Percentiles rank a stretch among this genome's conserved stretches.
Conservation (phyloP, 169 alveolate genomes). For the Plasmodium knowlesi region DNA sequence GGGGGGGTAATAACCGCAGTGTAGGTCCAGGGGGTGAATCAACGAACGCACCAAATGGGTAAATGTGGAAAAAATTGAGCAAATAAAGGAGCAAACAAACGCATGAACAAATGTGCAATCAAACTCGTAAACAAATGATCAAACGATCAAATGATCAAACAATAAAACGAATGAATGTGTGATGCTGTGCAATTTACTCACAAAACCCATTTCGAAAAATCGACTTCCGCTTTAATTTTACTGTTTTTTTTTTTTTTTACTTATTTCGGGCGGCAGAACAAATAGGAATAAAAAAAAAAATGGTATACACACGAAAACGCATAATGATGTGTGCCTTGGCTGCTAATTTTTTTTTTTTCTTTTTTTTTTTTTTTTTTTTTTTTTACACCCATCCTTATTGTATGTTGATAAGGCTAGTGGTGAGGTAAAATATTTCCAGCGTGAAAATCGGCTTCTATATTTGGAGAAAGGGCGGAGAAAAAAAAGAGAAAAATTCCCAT, state of each 20-base stretch:
- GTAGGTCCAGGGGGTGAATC: not conserved
- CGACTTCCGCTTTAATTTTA: not conserved
- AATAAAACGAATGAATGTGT: conserved; percentile 1
- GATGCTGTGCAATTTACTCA: not conserved
- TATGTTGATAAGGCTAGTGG: not conserved
- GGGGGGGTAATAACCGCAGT: not conserved
- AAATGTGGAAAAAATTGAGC: not conserved
- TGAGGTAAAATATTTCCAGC: not conserved
- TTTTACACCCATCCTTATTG: not conserved
- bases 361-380: not conserved
- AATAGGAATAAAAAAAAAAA: not conserved
- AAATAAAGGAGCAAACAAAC: not conserved
- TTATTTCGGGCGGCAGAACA: not conserved
- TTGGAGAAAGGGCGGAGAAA: not conserved
- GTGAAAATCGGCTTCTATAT: not conserved
- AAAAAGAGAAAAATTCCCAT: not conserved
- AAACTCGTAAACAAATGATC: not conserved
- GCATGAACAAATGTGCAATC: not conserved
- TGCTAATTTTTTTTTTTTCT: not conserved
- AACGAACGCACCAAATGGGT: not conserved
- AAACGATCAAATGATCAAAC: not conserved
- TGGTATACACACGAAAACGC: not conserved
- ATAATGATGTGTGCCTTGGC: not conserved
- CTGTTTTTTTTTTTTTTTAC: not conserved
- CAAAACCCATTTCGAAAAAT: not conserved